These are phyloP conservation scores for Calonectria hawksworthii DNA, from an alignment of 2,329 filamentous ascomycete genomes.

Conservation along the genomic window DNA sequence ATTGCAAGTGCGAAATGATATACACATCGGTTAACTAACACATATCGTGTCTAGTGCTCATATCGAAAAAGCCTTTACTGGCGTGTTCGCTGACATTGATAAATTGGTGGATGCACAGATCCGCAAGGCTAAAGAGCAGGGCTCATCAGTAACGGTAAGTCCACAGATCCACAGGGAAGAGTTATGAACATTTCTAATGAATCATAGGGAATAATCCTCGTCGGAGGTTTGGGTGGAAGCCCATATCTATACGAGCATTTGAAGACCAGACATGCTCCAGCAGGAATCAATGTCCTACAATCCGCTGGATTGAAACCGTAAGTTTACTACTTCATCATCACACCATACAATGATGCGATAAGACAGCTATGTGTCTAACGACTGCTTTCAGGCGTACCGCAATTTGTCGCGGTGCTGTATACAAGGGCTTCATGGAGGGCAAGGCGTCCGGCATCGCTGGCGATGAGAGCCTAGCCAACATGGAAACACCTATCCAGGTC, in stretches of 20 bases:
- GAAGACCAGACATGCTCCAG: not conserved
- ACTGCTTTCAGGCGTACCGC: slow-evolving; percentile 1
- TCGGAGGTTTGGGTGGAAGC: slow-evolving; percentile 12
- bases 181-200: not conserved
- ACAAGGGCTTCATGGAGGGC: slow-evolving; percentile 19
- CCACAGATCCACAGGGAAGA: too few species aligned
- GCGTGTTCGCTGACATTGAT: not conserved
- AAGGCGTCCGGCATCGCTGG: not conserved
- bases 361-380: not conserved
- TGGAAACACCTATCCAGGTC: not conserved
- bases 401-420: slow-evolving; percentile 18
- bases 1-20: too few species aligned
- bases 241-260: slow-evolving; percentile 12
- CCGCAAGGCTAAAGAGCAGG: not conserved
- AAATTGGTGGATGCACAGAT: slow-evolving; percentile 8
- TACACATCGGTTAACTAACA: not conserved
- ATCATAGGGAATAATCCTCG: slow-evolving; percentile 13
- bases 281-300: slow-evolving; percentile 11
- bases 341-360: not conserved
- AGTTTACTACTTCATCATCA: not conserved
- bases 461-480: not conserved
- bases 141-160: not conserved
- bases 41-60: not conserved
- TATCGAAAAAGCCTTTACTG: slow-evolving; percentile 6
- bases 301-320: slow-evolving; percentile 12